Conservation (phyloP, 164 flowering plant genomes). For the Paratinospora sagittata region DNA sequence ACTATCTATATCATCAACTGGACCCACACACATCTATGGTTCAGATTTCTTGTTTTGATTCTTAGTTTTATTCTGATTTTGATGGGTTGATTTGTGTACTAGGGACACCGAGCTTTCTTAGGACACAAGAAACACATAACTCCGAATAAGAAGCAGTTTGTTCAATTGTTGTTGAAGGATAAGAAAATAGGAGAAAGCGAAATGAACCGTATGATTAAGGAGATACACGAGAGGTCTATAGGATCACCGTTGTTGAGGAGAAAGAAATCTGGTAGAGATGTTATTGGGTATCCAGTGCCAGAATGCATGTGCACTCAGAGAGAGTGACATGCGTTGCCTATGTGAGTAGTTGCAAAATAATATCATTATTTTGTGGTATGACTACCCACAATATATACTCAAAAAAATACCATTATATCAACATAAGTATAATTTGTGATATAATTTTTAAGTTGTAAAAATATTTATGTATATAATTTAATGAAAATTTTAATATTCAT, state of each 20-base stretch:
- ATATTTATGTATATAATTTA: too few relatives aligned
- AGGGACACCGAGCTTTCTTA: constrained; percentile 24
- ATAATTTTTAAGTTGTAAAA: too few relatives aligned
- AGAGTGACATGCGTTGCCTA: background rate
- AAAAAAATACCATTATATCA: too few relatives aligned
- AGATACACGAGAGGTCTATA: constrained; percentile 12
- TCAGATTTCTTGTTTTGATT: too few relatives aligned
- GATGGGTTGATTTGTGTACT: background rate
- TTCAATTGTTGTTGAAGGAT: constrained; percentile 17
- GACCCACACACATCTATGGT: too few relatives aligned
- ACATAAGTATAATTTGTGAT: too few relatives aligned
- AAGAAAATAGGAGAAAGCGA: constrained; percentile 9
- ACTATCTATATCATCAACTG: background rate
- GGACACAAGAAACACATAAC: constrained; percentile 23
- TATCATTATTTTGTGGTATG: too few relatives aligned
- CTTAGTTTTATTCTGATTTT: background rate
- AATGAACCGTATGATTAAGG: constrained; percentile 13
- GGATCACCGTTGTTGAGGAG: constrained; percentile 16
- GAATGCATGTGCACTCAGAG: constrained; percentile 19
- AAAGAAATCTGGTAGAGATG: constrained; percentile 11
- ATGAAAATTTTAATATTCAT: too few relatives aligned
- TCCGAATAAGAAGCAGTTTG: constrained; percentile 21
- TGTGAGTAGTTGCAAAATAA: too few relatives aligned
- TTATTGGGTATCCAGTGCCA: constrained; percentile 14
- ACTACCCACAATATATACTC: too few relatives aligned